phyloP scores from a whole-genome alignment of 352 stramenopile species.

The Aphanomyces euteiches region DNA sequence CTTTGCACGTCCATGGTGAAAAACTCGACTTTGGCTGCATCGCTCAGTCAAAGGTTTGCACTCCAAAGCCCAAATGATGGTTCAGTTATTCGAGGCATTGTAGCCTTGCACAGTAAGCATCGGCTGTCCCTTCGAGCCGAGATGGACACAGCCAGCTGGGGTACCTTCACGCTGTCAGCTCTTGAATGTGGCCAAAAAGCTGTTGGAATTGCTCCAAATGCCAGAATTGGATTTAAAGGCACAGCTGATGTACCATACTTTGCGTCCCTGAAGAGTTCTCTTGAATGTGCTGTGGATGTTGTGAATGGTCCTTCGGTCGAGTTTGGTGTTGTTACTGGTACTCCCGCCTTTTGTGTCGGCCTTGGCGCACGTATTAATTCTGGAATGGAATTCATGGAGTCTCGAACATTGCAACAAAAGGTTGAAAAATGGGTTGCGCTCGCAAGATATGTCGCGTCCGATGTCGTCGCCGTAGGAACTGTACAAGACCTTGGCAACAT shows the following conservation, averaged over 20 bases:
- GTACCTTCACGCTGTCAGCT: conserved; percentile 26
- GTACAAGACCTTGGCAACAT: conserved; percentile 22
- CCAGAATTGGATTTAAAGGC: conserved; percentile 28
- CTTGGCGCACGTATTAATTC: conserved; percentile 22
- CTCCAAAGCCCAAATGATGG: neutral
- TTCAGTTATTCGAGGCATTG: neutral
- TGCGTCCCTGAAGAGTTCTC: neutral
- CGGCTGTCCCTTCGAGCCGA: conserved; percentile 24
- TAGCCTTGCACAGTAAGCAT: conserved; percentile 26
- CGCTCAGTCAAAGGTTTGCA: conserved; percentile 18
- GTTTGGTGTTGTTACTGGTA: conserved; percentile 12
- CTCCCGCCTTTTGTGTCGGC: conserved; percentile 17
- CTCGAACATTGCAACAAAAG: conserved; percentile 16
- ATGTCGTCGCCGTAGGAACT: conserved; percentile 18
- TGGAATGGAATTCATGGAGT: conserved; percentile 18
- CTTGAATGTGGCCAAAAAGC: conserved; percentile 29
- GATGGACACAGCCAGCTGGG: conserved; percentile 6
- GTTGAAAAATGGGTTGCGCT: conserved; percentile 16
- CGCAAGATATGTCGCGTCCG: conserved; percentile 12
- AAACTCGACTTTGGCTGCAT: conserved; percentile 19
- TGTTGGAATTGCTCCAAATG: conserved; percentile 26
- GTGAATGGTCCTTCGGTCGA: conserved; percentile 23
- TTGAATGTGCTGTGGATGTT: conserved; percentile 24
- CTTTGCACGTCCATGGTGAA: conserved; percentile 12
- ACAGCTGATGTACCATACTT: neutral